Conservation (phyloP, 129 eudicot genomes). For the Calendula officinalis region DNA sequence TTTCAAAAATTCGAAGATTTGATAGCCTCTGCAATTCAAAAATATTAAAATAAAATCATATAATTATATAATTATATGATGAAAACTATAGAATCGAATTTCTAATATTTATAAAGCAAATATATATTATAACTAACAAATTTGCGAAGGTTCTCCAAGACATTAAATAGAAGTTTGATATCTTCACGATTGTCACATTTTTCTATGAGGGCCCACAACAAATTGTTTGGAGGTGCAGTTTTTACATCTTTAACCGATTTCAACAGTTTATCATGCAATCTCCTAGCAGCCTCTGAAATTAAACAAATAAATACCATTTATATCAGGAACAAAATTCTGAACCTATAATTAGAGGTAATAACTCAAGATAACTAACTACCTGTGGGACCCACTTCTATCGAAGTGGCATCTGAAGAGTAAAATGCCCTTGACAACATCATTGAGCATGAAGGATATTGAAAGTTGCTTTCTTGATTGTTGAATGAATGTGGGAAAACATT, state of each 20-base stretch:
- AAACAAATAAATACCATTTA: slow-evolving; percentile 8
- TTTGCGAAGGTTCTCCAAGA: slow-evolving; percentile 67
- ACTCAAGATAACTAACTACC: slow-evolving; percentile 30
- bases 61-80: background rate
- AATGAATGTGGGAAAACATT: background rate
- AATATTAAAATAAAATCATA: background rate
- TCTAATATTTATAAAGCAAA: background rate
- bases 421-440: slow-evolving; percentile 42
- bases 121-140: slow-evolving; percentile 61
- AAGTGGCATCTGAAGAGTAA: slow-evolving; percentile 47
- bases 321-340: slow-evolving; percentile 1
- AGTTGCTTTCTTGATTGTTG: slow-evolving; percentile 7
- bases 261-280: slow-evolving; percentile 62
- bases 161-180: slow-evolving; percentile 64
- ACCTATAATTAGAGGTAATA: background rate
- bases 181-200: slow-evolving; percentile 70
- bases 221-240: slow-evolving; percentile 83
- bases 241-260: slow-evolving; percentile 53
- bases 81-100: background rate
- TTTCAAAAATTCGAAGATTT: slow-evolving; percentile 81
- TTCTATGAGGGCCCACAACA: slow-evolving; percentile 71
- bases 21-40: slow-evolving; percentile 71
- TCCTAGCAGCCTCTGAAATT: slow-evolving; percentile 68
- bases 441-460: slow-evolving; percentile 21
- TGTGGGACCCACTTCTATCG: slow-evolving; percentile 33